phyloP scores from a whole-genome alignment of 371 early-diverging fungal species.

The Actinomortierella wolfii region DNA sequence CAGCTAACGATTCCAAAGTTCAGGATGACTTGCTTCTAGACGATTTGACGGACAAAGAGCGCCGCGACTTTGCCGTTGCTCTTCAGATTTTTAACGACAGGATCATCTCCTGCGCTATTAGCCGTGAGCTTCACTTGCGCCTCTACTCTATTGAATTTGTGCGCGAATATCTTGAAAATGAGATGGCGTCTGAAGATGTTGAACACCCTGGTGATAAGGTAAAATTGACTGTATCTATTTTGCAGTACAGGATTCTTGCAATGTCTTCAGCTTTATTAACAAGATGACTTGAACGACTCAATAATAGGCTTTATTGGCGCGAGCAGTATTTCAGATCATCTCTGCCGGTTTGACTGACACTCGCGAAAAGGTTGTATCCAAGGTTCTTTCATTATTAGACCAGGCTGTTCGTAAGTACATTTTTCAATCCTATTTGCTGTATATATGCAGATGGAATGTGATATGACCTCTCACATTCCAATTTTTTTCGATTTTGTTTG shows the following conservation, averaged over 20 bases:
- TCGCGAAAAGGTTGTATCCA: conserved; percentile 59
- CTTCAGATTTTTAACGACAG: conserved; percentile 24
- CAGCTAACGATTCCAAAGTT: conserved; percentile 13
- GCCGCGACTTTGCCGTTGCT: conserved; percentile 48
- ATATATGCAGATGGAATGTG: neutral
- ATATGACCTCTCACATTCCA: neutral
- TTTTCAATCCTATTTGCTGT: no score
- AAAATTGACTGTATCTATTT: no score
- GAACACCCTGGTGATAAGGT: conserved; percentile 24
- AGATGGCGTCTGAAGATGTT: conserved; percentile 19
- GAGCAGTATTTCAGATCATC: conserved; percentile 64
- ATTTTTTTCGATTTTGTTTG: neutral
- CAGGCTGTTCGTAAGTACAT: conserved; percentile 60
- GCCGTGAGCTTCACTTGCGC: conserved; percentile 29
- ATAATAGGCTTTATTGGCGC: conserved; percentile 48
- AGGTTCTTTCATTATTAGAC: conserved; percentile 60
- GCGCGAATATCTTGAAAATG: conserved; percentile 36
- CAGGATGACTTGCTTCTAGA: conserved; percentile 47
- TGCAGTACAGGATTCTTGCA: no score
- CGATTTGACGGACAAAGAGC: conserved; percentile 57
- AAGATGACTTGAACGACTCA: no score
- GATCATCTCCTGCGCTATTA: conserved; percentile 22
- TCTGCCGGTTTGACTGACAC: conserved; percentile 66
- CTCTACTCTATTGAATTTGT: conserved; percentile 30
- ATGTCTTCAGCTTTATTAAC: no score